Evolutionary conservation across 805 yeast species (phyloP), one percentile per base, ranked within the genome.

Genomic region (Candida ovalis): DNA sequence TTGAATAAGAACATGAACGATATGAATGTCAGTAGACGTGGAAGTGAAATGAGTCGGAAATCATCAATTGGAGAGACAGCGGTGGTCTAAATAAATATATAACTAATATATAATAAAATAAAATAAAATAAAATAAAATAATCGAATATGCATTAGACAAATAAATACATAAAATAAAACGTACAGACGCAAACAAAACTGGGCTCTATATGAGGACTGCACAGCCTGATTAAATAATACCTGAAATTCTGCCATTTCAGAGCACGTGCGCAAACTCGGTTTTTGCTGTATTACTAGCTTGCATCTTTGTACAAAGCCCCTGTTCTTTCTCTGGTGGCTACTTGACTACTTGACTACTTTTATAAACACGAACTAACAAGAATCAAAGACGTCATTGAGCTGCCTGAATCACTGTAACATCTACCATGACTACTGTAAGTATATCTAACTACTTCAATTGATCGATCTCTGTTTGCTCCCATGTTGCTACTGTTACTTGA

Each of bases 1-100:
- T 44, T 63, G 39, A 57, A 43, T 25, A 23, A n/a, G 21, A 33
- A 33, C 30, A 42, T 32, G 39, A 23, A 33, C 33, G 44, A 33
- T 4, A 8, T 33, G 22, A 42, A 18, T 32, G 6, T 30, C 12
- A 24, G 32, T n/a, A 22, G 28, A 39, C 27, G 28, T 8, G 19
- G 28, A 4, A 9, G 30, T 23, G 30, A 23, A 15, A 23, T 23
- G 27, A 24, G 30, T 23, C 28, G 41, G 23, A 39, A 23, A 13
- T 23, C 32, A 4, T 22, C 27, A 8, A 22, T 38, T 9, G 22
- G 38, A 7, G 38, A 9, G 17, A 30, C 17, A 15, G 35, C 17
- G 6, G 35, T 30, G 10, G 10, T 7, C 28, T 25, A 25, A 10
- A 10, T 7, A 25, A 10, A 12, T 30, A 6, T 30, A 15, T 15